A percentile compares a stretch with the other conserved stretches of the same genome.
Conservation (phyloP, 2,329 filamentous ascomycete species). For the Cytospora leucostoma region DNA sequence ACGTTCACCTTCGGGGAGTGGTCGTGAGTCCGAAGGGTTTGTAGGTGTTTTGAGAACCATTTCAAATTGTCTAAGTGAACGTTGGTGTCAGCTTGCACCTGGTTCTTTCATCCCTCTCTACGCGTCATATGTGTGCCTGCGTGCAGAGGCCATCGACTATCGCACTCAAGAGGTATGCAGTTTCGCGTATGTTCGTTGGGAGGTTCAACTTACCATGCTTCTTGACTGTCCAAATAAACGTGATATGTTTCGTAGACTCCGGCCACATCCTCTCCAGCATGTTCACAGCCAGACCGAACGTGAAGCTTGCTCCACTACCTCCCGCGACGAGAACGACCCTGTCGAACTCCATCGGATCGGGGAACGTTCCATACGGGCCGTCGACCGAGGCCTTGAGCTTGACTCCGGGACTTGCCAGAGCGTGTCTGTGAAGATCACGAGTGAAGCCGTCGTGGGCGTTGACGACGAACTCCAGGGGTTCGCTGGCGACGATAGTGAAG, state of each 20-base stretch:
- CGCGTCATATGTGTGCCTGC: not conserved
- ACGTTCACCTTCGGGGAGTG: conserved; percentile 43
- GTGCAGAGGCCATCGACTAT: not conserved
- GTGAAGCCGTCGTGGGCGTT: conserved; percentile 62
- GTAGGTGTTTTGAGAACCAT: conserved; percentile 44
- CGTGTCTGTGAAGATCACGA: conserved; percentile 53
- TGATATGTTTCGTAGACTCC: conserved; percentile 41
- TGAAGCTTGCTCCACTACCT: conserved; percentile 63
- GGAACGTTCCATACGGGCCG: conserved; percentile 60
- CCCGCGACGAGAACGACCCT: conserved; percentile 61
- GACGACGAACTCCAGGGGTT: conserved; percentile 60
- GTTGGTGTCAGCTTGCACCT: not conserved
- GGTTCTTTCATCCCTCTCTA: not conserved
- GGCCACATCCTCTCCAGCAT: conserved; percentile 46
- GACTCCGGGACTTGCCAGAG: conserved; percentile 50
- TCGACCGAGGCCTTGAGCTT: conserved; percentile 56
- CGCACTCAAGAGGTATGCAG: not conserved
- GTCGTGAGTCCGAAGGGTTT: conserved; percentile 41
- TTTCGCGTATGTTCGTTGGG: not conserved
- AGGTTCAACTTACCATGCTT: conserved; percentile 43
- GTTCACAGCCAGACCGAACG: conserved; percentile 50
- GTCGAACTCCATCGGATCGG: conserved; percentile 53
- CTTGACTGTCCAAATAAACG: conserved; percentile 53
- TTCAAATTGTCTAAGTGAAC: conserved; percentile 36
- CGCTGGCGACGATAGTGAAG: conserved; percentile 59